Conservation (phyloP, 2,329 filamentous ascomycete species). For the Neonectria sp. region DNA sequence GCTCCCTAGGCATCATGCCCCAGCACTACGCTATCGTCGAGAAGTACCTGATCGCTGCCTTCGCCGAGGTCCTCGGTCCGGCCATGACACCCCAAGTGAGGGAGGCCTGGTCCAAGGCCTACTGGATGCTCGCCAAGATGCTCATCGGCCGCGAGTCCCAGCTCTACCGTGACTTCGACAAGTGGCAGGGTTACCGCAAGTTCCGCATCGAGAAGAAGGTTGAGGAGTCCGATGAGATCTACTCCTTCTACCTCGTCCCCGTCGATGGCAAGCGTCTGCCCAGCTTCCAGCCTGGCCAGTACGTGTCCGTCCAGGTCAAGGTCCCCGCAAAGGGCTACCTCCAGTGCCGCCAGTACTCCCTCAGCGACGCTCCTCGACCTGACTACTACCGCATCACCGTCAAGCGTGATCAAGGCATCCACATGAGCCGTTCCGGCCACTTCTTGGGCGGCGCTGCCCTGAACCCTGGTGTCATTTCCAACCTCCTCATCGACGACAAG, state of each 20-base stretch:
- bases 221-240: conserved; percentile 77
- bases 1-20: conserved; percentile 76
- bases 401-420: conserved; percentile 74
- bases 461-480: conserved; percentile 77
- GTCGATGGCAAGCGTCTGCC: conserved; percentile 74
- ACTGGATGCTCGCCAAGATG: conserved; percentile 81
- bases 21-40: conserved; percentile 81
- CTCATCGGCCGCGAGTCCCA: conserved; percentile 77
- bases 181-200: conserved; percentile 77
- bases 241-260: conserved; percentile 78
- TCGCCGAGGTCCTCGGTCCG: conserved; percentile 76
- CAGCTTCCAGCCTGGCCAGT: conserved; percentile 78
- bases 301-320: conserved; percentile 74
- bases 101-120: conserved; percentile 79
- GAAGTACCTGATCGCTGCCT: conserved; percentile 77
- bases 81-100: conserved; percentile 75
- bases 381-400: conserved; percentile 80
- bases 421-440: conserved; percentile 49
- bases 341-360: conserved; percentile 81
- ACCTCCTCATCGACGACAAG: conserved; percentile 75
- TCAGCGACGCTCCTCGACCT: conserved; percentile 74
- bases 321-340: conserved; percentile 70
- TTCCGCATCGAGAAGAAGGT: conserved; percentile 78
- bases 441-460: conserved; percentile 51
- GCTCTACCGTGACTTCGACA: conserved; percentile 73